Evolutionary conservation across 108 stramenopile genomes (phyloP), one percentile per base, ranked within the genome.

Genomic region (Craspedostauros australis): DNA sequence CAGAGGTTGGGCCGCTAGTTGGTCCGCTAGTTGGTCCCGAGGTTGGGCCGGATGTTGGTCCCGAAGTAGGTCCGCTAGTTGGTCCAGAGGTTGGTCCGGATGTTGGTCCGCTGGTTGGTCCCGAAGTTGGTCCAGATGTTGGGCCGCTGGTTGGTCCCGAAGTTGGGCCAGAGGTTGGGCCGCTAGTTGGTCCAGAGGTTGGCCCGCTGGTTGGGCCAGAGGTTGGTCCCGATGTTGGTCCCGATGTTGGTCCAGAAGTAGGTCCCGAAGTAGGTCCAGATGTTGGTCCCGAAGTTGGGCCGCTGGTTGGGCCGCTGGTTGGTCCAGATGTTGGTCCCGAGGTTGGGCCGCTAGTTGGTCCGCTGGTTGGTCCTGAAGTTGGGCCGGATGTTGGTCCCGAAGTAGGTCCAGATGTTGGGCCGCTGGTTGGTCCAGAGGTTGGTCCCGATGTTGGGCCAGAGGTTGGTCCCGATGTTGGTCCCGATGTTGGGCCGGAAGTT

Each of bases 151-250:
- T n/a, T n/a, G n/a, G n/a, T n/a, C n/a, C n/a, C n/a, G n/a, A n/a
- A n/a, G 42, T 44, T n/a, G 42, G 42, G 42, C 46, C 24, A 26
- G 46, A 26, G 12, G 46, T 48, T 5, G 46, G 46, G n/a, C n/a
- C n/a, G n/a, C n/a, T n/a, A n/a, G n/a, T n/a, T n/a, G n/a, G n/a
- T n/a, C 46, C 46, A n/a, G 27, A 28, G 5, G 46, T 24, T 5
- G 46, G 46, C 8, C 46, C 46, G 29, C 27, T 28, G 25, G 46
- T 48, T 8, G 46, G 6, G 12, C 22, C 21, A 5, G 46, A 48
- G 6, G 46, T 48, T 22, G 46, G 46, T 26, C 21, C 46, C n/a
- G 9, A 5, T 24, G 11, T 24, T 48, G 46, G 46, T 6, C 46
- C 46, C 9, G 23, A 26, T 8, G 46, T 48, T 5, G 46, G 46